These are phyloP conservation scores for Oryza meyeriana DNA, from an alignment of 176 grass and related monocot genomes.

Conservation along the genomic window DNA sequence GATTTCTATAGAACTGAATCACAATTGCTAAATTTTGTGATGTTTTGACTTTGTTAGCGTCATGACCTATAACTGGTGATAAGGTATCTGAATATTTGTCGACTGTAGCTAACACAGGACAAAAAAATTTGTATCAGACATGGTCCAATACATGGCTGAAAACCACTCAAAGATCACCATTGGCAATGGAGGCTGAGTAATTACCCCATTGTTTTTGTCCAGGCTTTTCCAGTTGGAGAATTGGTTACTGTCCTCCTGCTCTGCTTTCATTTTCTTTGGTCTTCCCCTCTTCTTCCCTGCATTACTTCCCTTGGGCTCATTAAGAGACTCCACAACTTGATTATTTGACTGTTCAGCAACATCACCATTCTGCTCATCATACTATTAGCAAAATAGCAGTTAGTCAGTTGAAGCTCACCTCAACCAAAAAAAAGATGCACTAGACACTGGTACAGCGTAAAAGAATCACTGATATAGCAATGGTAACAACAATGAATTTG, in stretches of 20 bases:
- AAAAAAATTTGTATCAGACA: not conserved
- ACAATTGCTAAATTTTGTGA: not conserved
- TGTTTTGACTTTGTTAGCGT: not conserved
- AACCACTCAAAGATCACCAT: not conserved
- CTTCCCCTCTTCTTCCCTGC: not conserved
- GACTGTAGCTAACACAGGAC: not conserved
- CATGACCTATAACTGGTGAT: not conserved
- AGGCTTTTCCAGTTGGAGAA: not conserved
- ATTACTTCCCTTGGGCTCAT: not conserved
- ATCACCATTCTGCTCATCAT: not conserved
- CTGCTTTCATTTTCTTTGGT: not conserved
- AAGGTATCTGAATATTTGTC: not conserved
- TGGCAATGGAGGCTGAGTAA: not conserved
- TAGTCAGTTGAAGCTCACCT: not conserved
- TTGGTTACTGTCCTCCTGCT: not conserved
- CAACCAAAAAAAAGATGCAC: not conserved
- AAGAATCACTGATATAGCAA: not conserved
- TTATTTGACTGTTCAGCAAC: not conserved
- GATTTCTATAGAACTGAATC: not conserved
- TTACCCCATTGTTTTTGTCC: not conserved
- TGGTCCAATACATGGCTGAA: not conserved
- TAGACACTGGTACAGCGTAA: not conserved
- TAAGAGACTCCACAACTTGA: not conserved
- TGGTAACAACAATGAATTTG: not conserved
- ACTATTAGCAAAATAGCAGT: not conserved